phyloP scores from a whole-genome alignment of 2,329 filamentous ascomycete species.

The Pseudogymnoascus sp. region DNA sequence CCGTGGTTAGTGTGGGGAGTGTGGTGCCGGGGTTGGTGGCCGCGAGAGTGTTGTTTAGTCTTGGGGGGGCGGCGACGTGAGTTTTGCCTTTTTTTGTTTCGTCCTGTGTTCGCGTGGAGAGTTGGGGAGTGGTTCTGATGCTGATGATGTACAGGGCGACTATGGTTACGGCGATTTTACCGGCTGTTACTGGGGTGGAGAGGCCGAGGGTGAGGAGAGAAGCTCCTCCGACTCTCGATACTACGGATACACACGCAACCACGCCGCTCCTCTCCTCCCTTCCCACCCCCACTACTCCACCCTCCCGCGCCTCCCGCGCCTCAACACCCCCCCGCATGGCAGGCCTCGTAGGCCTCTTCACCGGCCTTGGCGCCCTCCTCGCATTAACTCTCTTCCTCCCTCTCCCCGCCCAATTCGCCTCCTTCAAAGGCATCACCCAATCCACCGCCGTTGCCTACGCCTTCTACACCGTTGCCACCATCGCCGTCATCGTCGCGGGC shows the following conservation, averaged over 20 bases:
- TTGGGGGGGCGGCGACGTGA: conserved; percentile 83
- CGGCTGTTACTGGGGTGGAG: conserved; percentile 51
- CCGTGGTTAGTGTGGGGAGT: conserved; percentile 79
- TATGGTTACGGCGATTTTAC: conserved; percentile 94
- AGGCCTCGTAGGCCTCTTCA: conserved; percentile 85
- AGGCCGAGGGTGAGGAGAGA: not conserved
- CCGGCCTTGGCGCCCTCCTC: conserved; percentile 82
- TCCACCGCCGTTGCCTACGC: conserved; percentile 70
- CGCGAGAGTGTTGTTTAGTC: conserved; percentile 76
- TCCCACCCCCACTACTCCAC: conserved; percentile 13
- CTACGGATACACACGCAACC: conserved; percentile 16
- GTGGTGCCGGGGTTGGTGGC: conserved; percentile 85
- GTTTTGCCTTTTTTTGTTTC: conserved; percentile 22
- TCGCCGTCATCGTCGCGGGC: conserved; percentile 65
- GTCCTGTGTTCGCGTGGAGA: not conserved
- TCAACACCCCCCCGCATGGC: conserved; percentile 59
- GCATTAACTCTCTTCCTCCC: conserved; percentile 78
- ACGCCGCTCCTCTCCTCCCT: not conserved
- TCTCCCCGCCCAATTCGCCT: conserved; percentile 70
- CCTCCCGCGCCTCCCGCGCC: conserved; percentile 14
- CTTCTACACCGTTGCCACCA: conserved; percentile 75
- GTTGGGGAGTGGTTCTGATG: not conserved
- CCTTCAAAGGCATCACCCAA: conserved; percentile 62
- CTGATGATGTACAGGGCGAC: conserved; percentile 50
- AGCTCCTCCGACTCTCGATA: conserved; percentile 25